Evolutionary conservation across 1,284 basidiomycete species (phyloP).

Genomic region (Sanghuangporus weigelae): DNA sequence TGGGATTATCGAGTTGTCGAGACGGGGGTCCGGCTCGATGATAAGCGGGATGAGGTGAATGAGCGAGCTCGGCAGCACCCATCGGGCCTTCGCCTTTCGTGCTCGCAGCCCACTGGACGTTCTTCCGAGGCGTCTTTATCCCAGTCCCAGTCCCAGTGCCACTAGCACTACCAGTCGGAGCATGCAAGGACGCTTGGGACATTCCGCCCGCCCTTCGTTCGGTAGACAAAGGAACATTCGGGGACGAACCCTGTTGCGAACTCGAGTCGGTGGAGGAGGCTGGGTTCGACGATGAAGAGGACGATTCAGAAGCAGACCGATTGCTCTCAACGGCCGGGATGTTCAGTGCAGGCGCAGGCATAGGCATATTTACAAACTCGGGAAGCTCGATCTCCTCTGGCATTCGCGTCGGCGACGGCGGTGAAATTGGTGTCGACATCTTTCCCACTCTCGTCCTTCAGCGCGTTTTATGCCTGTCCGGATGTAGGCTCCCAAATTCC

Average conservation of each 20-base stretch:
- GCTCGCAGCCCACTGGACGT: constrained; percentile 38
- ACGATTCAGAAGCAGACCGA: neutral
- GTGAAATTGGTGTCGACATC: neutral
- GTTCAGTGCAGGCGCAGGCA: neutral
- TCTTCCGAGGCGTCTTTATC: constrained; percentile 39
- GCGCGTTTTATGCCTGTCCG: neutral
- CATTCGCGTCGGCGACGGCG: neutral
- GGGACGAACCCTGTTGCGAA: neutral
- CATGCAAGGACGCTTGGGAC: neutral
- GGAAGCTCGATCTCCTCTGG: neutral
- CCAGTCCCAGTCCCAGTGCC: constrained; percentile 20
- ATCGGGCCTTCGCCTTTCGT: constrained; percentile 16
- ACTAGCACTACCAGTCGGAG: neutral
- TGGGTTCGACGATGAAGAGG: neutral
- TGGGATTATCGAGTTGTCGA: neutral
- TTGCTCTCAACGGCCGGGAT: neutral
- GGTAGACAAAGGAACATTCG: neutral
- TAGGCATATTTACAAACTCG: neutral
- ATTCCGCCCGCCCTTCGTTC: neutral
- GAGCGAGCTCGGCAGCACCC: neutral
- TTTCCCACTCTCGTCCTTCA: neutral
- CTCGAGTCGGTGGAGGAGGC: neutral
- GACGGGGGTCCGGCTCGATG: neutral
- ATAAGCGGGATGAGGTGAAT: neutral
- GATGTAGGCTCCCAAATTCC: neutral